phyloP scores from a whole-genome alignment of 2,329 filamentous ascomycete species.

The Diaporthe australafricana region DNA sequence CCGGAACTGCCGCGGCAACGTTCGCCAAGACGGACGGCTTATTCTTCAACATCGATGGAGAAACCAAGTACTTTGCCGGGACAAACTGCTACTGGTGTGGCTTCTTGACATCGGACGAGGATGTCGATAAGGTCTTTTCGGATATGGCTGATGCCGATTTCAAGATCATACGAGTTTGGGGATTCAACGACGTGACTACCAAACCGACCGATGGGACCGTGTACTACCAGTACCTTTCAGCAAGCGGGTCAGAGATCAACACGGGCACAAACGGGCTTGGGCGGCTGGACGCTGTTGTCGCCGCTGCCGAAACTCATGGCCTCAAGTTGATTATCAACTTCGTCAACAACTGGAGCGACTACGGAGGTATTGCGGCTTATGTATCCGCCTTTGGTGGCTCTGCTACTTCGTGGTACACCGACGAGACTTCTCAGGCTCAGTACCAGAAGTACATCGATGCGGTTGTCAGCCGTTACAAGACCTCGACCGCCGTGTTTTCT shows the following conservation, averaged over 20 bases:
- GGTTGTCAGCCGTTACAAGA: constrained; percentile 60
- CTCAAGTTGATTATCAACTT: constrained; percentile 75
- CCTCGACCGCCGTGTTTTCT: constrained; percentile 61
- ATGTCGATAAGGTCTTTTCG: constrained; percentile 54
- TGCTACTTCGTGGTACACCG: constrained; percentile 68
- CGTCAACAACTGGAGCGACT: constrained; percentile 77
- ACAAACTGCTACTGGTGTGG: constrained; percentile 66
- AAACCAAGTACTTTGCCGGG: constrained; percentile 59
- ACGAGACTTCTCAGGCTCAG: constrained; percentile 61
- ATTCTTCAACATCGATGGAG: constrained; percentile 55
- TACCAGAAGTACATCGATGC: constrained; percentile 65
- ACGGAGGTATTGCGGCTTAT: constrained; percentile 74
- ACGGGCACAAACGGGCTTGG: constrained; percentile 70
- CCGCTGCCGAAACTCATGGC: constrained; percentile 66
- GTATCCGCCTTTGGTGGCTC: constrained; percentile 66
- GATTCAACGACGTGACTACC: constrained; percentile 68
- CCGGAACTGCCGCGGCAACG: constrained; percentile 33
- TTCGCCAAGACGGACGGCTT: constrained; percentile 44
- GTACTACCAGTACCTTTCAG: constrained; percentile 65
- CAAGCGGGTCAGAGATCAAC: constrained; percentile 67
- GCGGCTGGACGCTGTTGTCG: constrained; percentile 73
- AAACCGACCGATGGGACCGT: constrained; percentile 49
- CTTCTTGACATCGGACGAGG: constrained; percentile 57
- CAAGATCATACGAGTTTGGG: constrained; percentile 71
- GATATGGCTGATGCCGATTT: constrained; percentile 50